Percentiles rank a stretch among this genome's conserved stretches.
phyloP scores from a whole-genome alignment of 305 asterid species.

The Fraxinus xanthoxyloides region DNA sequence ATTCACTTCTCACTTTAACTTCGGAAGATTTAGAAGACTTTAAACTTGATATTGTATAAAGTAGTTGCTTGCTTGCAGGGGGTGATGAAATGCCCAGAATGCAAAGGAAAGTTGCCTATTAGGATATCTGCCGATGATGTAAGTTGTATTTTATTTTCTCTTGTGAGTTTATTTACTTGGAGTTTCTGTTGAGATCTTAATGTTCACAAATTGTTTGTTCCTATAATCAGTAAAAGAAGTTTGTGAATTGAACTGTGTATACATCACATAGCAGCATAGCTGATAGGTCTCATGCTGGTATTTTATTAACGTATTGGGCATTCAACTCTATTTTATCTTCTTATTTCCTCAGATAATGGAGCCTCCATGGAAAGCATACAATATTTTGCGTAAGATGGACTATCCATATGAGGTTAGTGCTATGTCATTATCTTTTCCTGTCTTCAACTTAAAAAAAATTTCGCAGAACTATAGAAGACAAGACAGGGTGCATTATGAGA shows the following conservation, averaged over 20 bases:
- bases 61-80: slow-evolving; percentile 61
- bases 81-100: slow-evolving; percentile 95
- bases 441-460: background rate
- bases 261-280: background rate
- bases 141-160: slow-evolving; percentile 39
- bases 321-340: slow-evolving; percentile 4
- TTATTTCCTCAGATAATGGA: slow-evolving; percentile 77
- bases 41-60: slow-evolving; percentile 20
- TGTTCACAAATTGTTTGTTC: background rate
- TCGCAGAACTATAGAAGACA: background rate
- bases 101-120: slow-evolving; percentile 74
- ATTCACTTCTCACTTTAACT: slow-evolving; percentile 15
- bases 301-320: slow-evolving; percentile 11
- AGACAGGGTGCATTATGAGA: background rate
- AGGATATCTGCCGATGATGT: slow-evolving; percentile 96
- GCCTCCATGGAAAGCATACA: slow-evolving; percentile 95
- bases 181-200: slow-evolving; percentile 10
- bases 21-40: slow-evolving; percentile 7
- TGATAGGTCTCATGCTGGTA: slow-evolving; percentile 18
- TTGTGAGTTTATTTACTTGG: slow-evolving; percentile 18
- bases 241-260: slow-evolving; percentile 11
- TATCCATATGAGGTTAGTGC: slow-evolving; percentile 92
- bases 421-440: slow-evolving; percentile 11
- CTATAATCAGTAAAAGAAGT: background rate
- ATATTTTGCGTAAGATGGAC: slow-evolving; percentile 87